A percentile compares a stretch with the other conserved stretches of the same genome.
Evolutionary conservation across 2,329 filamentous ascomycete species (phyloP).

Genomic region (Emericellopsis atlantica): DNA sequence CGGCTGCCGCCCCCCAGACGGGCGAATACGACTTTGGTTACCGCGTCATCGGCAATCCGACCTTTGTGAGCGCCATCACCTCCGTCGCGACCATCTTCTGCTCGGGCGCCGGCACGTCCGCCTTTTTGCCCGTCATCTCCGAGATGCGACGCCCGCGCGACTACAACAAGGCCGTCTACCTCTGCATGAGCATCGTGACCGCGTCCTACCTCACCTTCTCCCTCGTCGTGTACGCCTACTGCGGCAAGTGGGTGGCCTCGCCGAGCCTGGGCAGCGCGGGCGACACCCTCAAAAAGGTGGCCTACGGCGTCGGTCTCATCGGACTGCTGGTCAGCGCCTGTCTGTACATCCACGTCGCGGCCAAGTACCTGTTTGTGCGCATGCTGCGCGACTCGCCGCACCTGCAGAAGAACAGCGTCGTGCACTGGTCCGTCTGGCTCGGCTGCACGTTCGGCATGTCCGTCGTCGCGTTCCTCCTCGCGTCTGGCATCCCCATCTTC

Average conservation of each 20-base stretch:
- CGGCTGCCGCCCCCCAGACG: conserved; percentile 45
- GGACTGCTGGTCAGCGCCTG: conserved; percentile 27
- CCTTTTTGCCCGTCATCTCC: conserved; percentile 51
- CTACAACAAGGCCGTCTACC: conserved; percentile 46
- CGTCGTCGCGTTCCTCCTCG: conserved; percentile 16
- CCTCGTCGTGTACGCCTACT: conserved; percentile 48
- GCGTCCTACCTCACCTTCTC: conserved; percentile 44
- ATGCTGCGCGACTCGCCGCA: conserved; percentile 21
- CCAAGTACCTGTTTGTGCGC: conserved; percentile 26
- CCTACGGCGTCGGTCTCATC: conserved; percentile 45
- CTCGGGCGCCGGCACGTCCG: conserved; percentile 43
- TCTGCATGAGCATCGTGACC: conserved; percentile 44
- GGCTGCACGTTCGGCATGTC: conserved; percentile 15
- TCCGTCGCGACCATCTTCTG: conserved; percentile 47
- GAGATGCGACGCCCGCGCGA: conserved; percentile 50
- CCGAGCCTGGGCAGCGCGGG: conserved; percentile 51
- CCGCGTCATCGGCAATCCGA: conserved; percentile 39
- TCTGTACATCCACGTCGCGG: conserved; percentile 22
- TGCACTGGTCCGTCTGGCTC: conserved; percentile 23
- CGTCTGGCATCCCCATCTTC: conserved; percentile 20
- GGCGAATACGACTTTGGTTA: conserved; percentile 49
- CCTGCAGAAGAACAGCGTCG: conserved; percentile 17
- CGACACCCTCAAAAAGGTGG: conserved; percentile 43
- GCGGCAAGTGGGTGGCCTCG: conserved; percentile 48
- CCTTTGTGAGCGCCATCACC: conserved; percentile 45